These are phyloP conservation scores for Cyclotella choctawhatcheeana DNA, from an alignment of 108 stramenopile genomes.

Conservation along the genomic window DNA sequence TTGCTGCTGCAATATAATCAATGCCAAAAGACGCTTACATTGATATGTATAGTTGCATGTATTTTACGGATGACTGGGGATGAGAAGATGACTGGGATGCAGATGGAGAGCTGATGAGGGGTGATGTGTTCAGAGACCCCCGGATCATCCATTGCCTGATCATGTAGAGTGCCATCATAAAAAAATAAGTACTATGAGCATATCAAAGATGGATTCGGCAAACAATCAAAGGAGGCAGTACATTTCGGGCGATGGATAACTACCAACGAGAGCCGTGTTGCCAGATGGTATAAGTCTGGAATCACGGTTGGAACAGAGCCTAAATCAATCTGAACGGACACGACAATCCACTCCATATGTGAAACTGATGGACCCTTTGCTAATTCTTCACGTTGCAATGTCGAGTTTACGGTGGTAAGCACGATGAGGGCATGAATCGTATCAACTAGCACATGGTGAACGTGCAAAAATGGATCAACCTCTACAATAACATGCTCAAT, in stretches of 20 bases:
- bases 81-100: not conserved
- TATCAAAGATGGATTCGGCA: not conserved
- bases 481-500: conserved; percentile 4
- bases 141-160: conserved; percentile 10
- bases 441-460: not conserved
- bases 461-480: conserved; percentile 26
- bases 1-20: not conserved
- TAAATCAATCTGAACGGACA: conserved; percentile 17
- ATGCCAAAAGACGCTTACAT: conserved; percentile 10
- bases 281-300: conserved; percentile 16
- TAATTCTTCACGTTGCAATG: conserved; percentile 20
- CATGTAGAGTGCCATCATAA: not conserved
- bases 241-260: conserved; percentile 11
- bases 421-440: not conserved
- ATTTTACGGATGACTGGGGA: conserved; percentile 11
- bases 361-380: conserved; percentile 4
- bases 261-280: conserved; percentile 12
- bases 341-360: conserved; percentile 17
- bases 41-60: conserved; percentile 7
- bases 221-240: not conserved
- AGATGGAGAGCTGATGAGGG: conserved; percentile 2
- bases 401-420: conserved; percentile 17
- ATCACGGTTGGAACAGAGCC: conserved; percentile 20
- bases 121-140: not conserved
- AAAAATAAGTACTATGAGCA: not conserved